phyloP scores from a whole-genome alignment of 495 filamentous ascomycete genomes.

The Cudoniella acicularis region DNA sequence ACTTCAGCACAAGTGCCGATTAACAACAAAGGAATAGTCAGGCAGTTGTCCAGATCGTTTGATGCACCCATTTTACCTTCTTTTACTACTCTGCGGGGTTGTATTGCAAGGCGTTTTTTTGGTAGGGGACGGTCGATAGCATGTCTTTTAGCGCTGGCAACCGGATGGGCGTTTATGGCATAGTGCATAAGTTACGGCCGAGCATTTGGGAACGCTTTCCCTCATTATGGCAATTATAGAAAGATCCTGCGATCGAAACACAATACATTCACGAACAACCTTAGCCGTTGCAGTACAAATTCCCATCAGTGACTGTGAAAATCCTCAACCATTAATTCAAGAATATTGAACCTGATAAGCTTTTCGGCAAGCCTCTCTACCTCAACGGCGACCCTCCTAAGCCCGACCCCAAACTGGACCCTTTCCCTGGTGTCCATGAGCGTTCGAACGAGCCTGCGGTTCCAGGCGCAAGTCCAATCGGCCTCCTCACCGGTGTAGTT shows the following conservation, averaged over 20 bases:
- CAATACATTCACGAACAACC: too few relatives aligned
- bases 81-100: neutral
- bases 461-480: conserved; percentile 27
- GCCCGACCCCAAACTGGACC: neutral
- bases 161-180: too few relatives aligned
- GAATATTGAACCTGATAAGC: neutral
- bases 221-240: too few relatives aligned
- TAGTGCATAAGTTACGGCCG: too few relatives aligned
- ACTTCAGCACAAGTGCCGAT: conserved; percentile 48
- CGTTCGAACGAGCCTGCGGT: conserved; percentile 13
- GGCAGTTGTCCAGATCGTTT: neutral
- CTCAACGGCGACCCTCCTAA: conserved; percentile 14
- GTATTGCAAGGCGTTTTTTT: conserved; percentile 14
- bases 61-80: neutral
- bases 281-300: too few relatives aligned
- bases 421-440: conserved; percentile 27
- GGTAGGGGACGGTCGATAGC: too few relatives aligned
- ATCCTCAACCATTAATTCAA: neutral
- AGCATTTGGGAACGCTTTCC: too few relatives aligned
- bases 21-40: conserved; percentile 20
- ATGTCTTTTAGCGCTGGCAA: too few relatives aligned
- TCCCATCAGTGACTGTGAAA: too few relatives aligned
- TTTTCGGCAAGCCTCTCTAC: neutral
- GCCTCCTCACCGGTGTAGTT: conserved; percentile 19
- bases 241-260: too few relatives aligned